Base-by-base conservation (phyloP, 106 monocot genomes). In the Allium cepa region DNA sequence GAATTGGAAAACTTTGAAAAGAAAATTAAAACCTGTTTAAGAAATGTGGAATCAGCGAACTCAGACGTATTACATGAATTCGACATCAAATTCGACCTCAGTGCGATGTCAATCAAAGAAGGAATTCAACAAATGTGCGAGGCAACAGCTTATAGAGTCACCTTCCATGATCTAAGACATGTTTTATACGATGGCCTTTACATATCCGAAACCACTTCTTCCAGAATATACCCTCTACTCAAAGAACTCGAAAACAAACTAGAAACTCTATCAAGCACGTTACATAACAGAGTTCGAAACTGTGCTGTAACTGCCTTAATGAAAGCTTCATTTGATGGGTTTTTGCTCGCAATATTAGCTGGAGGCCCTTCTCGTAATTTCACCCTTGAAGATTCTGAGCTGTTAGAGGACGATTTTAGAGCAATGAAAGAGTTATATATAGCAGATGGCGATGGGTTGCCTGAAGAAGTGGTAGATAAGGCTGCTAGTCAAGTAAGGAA, bases 81-180 rank as follows among this genome's bases (percentile, higher is more conserved):
- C 15, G 77, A 84, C 3, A 80, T 57, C 56, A 92, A 72, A 57
- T 97, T 97, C 72, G 89, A 89, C 22, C 84, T 89, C 52, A 76
- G 80, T 66, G 49, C 75, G 36, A 59, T 79, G 17, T 71, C 86
- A 64, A 87, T 85, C 53, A 79, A 89, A 47, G 97, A 97, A 79
- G 92, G 89, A 45, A 87, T 97, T 66, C 88, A 92, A 72, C 80
- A 80, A 17, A 61, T 97, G 46, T 92, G 97, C 26, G 97, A 97
- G 69, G 67, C 84, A 18, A 85, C 82, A 49, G 88, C 97, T 6
- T 92, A 97, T 58, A 89, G 82, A 76, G 73, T 89, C 7, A 71
- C 86, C 22, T 97, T 92, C 77, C 76, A 76, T 75, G 89, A 97
- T 58, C 78, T 97, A 48, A 81, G 79, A 72, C 92, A 80, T 69